Conservation (phyloP, 2,329 filamentous ascomycete genomes). For the Alternaria sp. region DNA sequence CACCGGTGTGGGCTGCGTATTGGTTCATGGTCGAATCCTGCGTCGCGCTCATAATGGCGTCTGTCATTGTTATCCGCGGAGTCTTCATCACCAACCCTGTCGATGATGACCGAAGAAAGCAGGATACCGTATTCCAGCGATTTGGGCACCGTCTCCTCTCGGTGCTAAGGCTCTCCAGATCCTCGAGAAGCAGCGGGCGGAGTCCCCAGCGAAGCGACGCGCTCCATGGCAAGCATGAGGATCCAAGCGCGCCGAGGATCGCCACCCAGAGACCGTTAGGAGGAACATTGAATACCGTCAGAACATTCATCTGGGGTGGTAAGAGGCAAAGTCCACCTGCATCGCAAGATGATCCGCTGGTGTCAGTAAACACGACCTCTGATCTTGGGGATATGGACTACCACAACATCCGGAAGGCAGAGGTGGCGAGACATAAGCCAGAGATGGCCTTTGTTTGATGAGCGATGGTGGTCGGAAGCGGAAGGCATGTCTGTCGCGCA, state of each 20-base stretch:
- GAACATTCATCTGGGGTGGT: conserved; percentile 1
- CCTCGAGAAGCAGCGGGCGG: neutral
- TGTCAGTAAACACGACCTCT: neutral
- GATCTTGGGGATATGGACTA: neutral
- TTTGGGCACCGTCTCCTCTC: conserved; percentile 3
- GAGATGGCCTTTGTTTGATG: neutral
- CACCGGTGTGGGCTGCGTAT: conserved; percentile 9
- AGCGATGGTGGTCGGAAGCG: neutral
- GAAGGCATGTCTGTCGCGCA: neutral
- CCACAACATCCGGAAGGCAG: neutral
- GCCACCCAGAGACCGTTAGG: conserved; percentile 1
- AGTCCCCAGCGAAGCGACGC: neutral
- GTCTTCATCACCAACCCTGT: conserved; percentile 1
- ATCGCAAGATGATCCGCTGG: neutral
- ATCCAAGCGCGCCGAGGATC: conserved; percentile 2
- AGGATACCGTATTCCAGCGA: neutral
- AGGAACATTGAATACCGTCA: conserved; percentile 3
- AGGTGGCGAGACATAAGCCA: neutral
- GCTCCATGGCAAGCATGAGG: neutral
- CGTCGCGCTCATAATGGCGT: conserved; percentile 5
- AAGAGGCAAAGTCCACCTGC: neutral
- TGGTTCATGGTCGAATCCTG: conserved; percentile 6
- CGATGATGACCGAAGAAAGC: neutral
- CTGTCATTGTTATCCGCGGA: conserved; percentile 4
- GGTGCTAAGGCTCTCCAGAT: conserved; percentile 2